phyloP scores from a whole-genome alignment of 768 basidiomycete genomes.

The Harrya chromipes region DNA sequence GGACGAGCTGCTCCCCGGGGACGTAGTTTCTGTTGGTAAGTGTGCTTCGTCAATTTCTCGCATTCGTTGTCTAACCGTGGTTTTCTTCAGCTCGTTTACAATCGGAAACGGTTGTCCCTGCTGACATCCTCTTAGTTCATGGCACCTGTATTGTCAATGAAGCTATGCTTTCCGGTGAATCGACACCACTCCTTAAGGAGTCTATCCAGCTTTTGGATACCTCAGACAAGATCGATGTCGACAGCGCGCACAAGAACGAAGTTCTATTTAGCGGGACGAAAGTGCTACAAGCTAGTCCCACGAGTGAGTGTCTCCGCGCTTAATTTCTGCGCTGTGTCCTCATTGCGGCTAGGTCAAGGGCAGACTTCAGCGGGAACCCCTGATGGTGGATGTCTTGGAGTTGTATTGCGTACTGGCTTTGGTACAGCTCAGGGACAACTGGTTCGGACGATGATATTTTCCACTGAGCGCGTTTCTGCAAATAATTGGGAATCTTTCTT shows the following conservation, averaged over 20 bases:
- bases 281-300: constrained; percentile 72
- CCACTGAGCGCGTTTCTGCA: constrained; percentile 92
- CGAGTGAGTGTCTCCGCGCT: constrained; percentile 29
- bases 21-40: constrained; percentile 79
- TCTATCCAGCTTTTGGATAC: constrained; percentile 83
- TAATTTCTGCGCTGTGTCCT: background rate
- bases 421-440: constrained; percentile 97
- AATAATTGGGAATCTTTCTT: constrained; percentile 95
- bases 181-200: constrained; percentile 94
- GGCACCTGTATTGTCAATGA: constrained; percentile 98
- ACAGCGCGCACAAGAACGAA: constrained; percentile 81
- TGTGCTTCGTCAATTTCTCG: constrained; percentile 17
- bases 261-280: constrained; percentile 98
- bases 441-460: constrained; percentile 98
- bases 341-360: constrained; percentile 23
- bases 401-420: constrained; percentile 94
- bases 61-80: background rate
- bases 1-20: constrained; percentile 87
- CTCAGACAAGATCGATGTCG: constrained; percentile 76
- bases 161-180: constrained; percentile 98
- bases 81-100: constrained; percentile 52
- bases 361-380: constrained; percentile 61
- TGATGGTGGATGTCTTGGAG: constrained; percentile 88
- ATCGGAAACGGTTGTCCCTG: constrained; percentile 86
- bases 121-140: constrained; percentile 87